These are phyloP conservation scores for Boechera retrofracta DNA, from an alignment of 345 rosid genomes.

Conservation along the genomic window DNA sequence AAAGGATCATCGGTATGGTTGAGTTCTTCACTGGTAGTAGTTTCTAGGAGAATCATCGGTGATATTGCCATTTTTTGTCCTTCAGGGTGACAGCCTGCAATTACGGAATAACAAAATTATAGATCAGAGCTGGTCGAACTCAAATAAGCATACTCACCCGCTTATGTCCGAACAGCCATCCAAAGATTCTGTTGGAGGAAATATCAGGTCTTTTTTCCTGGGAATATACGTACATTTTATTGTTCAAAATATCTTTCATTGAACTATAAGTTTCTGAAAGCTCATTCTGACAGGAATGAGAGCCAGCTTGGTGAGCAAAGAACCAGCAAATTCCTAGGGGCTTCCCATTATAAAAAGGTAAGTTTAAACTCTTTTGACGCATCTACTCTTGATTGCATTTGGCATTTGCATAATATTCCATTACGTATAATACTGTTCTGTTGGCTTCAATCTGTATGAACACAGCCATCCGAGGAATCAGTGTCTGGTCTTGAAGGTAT, in stretches of 20 bases:
- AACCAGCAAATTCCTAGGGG: conserved; percentile 30
- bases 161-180: conserved; percentile 50
- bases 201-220: conserved; percentile 57
- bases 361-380: conserved; percentile 8
- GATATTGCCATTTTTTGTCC: conserved; percentile 35
- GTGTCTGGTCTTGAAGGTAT: conserved; percentile 42
- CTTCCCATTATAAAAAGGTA: conserved; percentile 34
- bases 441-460: conserved; percentile 25
- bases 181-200: conserved; percentile 47
- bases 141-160: conserved; percentile 55
- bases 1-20: conserved; percentile 51
- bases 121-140: conserved; percentile 48
- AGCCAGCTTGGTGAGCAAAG: conserved; percentile 39
- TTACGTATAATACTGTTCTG: conserved; percentile 22
- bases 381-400: conserved; percentile 25
- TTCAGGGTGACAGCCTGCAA: conserved; percentile 64
- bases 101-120: conserved; percentile 48
- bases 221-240: not conserved
- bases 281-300: conserved; percentile 30
- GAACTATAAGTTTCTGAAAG: conserved; percentile 9
- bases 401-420: not conserved
- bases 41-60: conserved; percentile 29
- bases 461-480: conserved; percentile 41
- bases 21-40: conserved; percentile 32
- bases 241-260: not conserved